Evolutionary conservation across 2,329 filamentous ascomycete species (phyloP).

Genomic region (Alternaria sp.): DNA sequence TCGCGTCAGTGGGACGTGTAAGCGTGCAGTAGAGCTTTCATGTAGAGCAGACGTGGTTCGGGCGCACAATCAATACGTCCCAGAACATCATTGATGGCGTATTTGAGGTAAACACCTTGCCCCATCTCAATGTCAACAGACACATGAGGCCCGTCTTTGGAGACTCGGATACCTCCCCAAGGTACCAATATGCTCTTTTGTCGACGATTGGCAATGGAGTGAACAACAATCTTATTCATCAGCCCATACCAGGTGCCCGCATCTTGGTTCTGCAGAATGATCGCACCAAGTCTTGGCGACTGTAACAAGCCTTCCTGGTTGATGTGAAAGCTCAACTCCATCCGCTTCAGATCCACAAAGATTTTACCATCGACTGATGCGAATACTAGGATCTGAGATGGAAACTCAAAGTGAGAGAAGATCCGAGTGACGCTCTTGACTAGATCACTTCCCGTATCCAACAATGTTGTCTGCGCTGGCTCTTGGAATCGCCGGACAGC

Average conservation of each 20-base stretch:
- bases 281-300: slow-evolving; percentile 59
- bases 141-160: slow-evolving; percentile 51
- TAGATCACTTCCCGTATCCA: slow-evolving; percentile 59
- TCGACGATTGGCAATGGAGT: slow-evolving; percentile 51
- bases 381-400: slow-evolving; percentile 55
- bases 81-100: slow-evolving; percentile 63
- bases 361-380: slow-evolving; percentile 53
- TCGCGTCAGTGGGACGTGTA: slow-evolving; percentile 67
- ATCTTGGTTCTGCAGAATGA: slow-evolving; percentile 64
- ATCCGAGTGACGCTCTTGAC: slow-evolving; percentile 53
- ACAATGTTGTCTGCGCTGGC: slow-evolving; percentile 49
- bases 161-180: slow-evolving; percentile 51
- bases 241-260: slow-evolving; percentile 68
- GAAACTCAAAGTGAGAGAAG: slow-evolving; percentile 61
- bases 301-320: slow-evolving; percentile 54
- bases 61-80: slow-evolving; percentile 65
- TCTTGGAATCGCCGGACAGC: slow-evolving; percentile 17
- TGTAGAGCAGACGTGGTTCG: slow-evolving; percentile 64
- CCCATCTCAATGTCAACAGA: slow-evolving; percentile 48
- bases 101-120: slow-evolving; percentile 57
- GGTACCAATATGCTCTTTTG: slow-evolving; percentile 65
- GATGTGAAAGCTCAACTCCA: slow-evolving; percentile 65
- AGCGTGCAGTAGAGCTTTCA: slow-evolving; percentile 68
- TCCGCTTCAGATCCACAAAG: slow-evolving; percentile 59
- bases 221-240: slow-evolving; percentile 65